phyloP scores from a whole-genome alignment of 176 grass and related monocot genomes.

The Thalia dealbata region DNA sequence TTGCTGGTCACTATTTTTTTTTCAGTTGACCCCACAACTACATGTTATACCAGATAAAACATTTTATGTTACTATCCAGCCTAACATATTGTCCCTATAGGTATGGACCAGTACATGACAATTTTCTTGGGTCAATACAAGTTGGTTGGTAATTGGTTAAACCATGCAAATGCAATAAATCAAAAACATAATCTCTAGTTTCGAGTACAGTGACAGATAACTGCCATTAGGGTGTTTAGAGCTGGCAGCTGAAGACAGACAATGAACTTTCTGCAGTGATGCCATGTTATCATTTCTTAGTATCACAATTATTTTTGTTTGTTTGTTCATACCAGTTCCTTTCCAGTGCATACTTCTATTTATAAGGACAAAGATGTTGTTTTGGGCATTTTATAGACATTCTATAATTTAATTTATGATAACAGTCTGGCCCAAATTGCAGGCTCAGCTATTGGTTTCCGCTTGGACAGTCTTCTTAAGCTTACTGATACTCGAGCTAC shows the following conservation, averaged over 20 bases:
- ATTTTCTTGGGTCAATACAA: no score
- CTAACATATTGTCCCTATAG: not conserved
- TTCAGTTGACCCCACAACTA: no score
- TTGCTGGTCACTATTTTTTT: no score
- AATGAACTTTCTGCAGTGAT: not conserved
- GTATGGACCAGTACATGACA: no score
- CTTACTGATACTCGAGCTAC: slow-evolving; percentile 98
- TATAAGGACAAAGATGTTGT: not conserved
- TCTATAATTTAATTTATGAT: not conserved
- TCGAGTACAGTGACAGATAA: not conserved
- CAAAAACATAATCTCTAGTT: no score
- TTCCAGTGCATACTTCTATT: not conserved
- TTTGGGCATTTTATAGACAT: not conserved
- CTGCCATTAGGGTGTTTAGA: not conserved
- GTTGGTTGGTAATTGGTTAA: no score
- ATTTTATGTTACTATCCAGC: not conserved
- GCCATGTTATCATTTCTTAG: not conserved
- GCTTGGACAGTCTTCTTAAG: slow-evolving; percentile 92
- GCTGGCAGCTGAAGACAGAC: not conserved
- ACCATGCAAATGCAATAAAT: no score
- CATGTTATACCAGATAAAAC: not conserved
- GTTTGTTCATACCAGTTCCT: not conserved
- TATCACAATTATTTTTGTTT: not conserved
- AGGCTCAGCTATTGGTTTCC: slow-evolving; percentile 90
- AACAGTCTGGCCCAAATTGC: slow-evolving; percentile 25